phyloP scores from a whole-genome alignment of 192 early-diverging fungal species.

The Coemansia sp. region DNA sequence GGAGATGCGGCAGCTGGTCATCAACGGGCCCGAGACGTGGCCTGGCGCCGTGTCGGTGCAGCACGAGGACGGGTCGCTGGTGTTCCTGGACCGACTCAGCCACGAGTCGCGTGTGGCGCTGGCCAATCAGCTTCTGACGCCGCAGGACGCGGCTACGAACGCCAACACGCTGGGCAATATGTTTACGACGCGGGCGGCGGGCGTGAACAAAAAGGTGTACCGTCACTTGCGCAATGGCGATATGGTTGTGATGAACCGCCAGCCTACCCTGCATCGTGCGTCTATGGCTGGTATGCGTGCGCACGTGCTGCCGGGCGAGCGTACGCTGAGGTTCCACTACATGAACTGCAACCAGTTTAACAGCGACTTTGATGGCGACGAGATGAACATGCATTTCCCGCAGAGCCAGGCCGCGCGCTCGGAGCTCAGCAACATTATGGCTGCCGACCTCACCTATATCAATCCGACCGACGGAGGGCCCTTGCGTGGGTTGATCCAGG shows the following conservation, averaged over 20 bases:
- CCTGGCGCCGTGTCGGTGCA: constrained; percentile 95
- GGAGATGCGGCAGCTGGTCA: constrained; percentile 86
- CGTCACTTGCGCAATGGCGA: constrained; percentile 98
- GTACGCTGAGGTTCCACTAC: constrained; percentile 99
- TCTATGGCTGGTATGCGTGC: constrained; percentile 99
- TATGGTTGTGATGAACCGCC: constrained; percentile 96
- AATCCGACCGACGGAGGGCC: constrained; percentile 97
- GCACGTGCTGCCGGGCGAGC: constrained; percentile 92
- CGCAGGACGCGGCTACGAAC: constrained; percentile 60
- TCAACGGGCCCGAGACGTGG: constrained; percentile 95
- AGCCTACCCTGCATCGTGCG: constrained; percentile 99
- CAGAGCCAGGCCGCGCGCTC: constrained; percentile 97
- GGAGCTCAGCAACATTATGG: constrained; percentile 94
- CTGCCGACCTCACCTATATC: constrained; percentile 94
- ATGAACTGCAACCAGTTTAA: constrained; percentile 91
- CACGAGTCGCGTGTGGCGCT: constrained; percentile 89
- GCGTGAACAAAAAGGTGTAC: constrained; percentile 94
- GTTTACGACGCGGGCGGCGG: constrained; percentile 64
- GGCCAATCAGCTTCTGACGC: constrained; percentile 90
- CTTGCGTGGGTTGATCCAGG: constrained; percentile 97
- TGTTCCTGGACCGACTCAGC: constrained; percentile 77
- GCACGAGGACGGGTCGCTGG: constrained; percentile 91
- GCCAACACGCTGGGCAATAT: constrained; percentile 56
- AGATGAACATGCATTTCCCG: constrained; percentile 99
- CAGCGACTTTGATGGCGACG: constrained; percentile 99